Percentiles rank a stretch among this genome's conserved stretches.
These are phyloP conservation scores for Knoxdaviesia capensis DNA, from an alignment of 2,329 filamentous ascomycete species.

Conservation along the genomic window DNA sequence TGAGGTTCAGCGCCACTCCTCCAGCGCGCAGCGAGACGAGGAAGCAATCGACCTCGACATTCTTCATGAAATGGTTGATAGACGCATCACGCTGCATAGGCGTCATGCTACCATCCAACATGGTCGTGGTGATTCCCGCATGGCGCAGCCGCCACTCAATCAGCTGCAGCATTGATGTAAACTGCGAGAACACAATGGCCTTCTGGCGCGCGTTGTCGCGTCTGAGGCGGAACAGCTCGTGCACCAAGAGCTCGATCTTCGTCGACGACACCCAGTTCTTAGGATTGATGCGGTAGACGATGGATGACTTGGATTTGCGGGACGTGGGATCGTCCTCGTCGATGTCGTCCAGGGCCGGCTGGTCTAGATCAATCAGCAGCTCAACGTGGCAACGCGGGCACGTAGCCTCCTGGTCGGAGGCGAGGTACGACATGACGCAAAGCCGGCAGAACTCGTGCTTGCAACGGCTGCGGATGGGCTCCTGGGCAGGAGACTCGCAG, in stretches of 20 bases:
- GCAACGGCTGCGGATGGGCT: conserved; percentile 79
- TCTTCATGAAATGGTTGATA: conserved; percentile 93
- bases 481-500: conserved; percentile 89
- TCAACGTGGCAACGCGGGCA: conserved; percentile 87
- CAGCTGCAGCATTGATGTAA: conserved; percentile 91
- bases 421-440: conserved; percentile 34
- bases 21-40: conserved; percentile 90
- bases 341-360: conserved; percentile 87
- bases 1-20: conserved; percentile 86
- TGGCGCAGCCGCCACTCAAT: conserved; percentile 92
- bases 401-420: conserved; percentile 55
- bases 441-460: conserved; percentile 50
- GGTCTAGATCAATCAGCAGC: conserved; percentile 78
- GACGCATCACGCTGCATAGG: conserved; percentile 81
- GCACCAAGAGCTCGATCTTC: conserved; percentile 92
- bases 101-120: conserved; percentile 96
- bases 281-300: conserved; percentile 98
- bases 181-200: conserved; percentile 93
- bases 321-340: conserved; percentile 73
- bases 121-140: conserved; percentile 94
- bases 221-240: conserved; percentile 79
- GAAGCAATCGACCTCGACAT: conserved; percentile 86
- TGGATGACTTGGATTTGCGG: conserved; percentile 64
- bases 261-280: conserved; percentile 96
- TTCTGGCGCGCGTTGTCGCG: conserved; percentile 89